Conservation (phyloP, 192 early-diverging fungal species). For the Podila verticillata region DNA sequence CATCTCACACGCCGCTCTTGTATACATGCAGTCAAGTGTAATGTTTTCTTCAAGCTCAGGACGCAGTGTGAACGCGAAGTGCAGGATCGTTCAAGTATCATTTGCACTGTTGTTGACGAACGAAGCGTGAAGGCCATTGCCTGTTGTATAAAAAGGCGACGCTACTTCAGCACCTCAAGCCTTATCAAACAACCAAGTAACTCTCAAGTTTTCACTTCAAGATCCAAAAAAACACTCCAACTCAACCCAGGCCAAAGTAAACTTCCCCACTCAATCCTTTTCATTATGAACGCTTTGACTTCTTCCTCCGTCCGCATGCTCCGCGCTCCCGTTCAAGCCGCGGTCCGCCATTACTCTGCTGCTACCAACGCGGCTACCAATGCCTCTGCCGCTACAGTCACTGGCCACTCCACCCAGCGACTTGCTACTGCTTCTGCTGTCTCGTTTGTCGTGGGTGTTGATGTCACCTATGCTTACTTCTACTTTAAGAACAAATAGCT, state of each 20-base stretch:
- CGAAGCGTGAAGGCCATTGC: too few species aligned
- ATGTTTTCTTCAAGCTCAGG: too few species aligned
- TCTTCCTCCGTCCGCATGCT: conserved; percentile 4
- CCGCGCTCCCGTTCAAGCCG: conserved; percentile 14
- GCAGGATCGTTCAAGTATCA: too few species aligned
- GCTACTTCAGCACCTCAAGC: too few species aligned
- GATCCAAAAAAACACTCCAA: background rate
- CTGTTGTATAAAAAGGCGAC: too few species aligned
- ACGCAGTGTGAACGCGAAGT: too few species aligned
- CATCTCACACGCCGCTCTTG: too few species aligned
- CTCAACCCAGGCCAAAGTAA: background rate
- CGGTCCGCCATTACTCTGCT: conserved; percentile 16
- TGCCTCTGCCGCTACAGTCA: background rate
- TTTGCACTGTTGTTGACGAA: too few species aligned
- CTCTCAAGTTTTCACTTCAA: background rate
- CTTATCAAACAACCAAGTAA: background rate
- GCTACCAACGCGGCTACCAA: background rate
- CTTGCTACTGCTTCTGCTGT: conserved; percentile 14
- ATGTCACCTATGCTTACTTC: conserved; percentile 46
- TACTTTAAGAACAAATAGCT: conserved; percentile 1
- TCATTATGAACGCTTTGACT: background rate
- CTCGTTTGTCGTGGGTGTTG: conserved; percentile 12
- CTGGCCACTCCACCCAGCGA: conserved; percentile 22
- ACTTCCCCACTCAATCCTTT: background rate
- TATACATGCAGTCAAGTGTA: too few species aligned